Base-by-base conservation (phyloP, 139 green algal species). In the Nannochloris sp. region DNA sequence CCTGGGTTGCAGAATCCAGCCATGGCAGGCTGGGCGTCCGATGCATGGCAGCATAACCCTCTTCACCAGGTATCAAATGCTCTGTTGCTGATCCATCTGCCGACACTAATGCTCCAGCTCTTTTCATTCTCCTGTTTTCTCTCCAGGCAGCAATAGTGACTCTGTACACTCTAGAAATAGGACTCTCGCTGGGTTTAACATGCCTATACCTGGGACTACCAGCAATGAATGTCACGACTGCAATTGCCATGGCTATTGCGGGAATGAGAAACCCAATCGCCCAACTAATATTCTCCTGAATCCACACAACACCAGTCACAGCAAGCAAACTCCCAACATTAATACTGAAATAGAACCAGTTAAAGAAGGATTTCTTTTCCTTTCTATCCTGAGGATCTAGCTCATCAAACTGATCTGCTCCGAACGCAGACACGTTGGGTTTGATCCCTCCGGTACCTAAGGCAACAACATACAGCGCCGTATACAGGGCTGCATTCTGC, bases 261-360 rank as follows among this genome's bases (percentile, higher is more conserved):
- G 89, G 87, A 20, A 96, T 84, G 14, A 71, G 80, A 82, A 95
- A 96, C 16, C 89, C 89, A 8, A 95, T 63, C n/a, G 80, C 85
- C 89, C 89, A 96, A 40, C 59, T 79, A n/a, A 91, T 65, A 40
- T 74, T 71, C 63, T 93, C 83, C 68, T 84, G 56, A 23, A 77
- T 46, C 67, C 63, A 82, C 6, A 82, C 67, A 43, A 82, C 70
- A 29, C 78, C 70, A 8, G 87, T 94, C 50, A 83, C 83, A 1
- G 87, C 87, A 50, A 93, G 75, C 29, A 96, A 69, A 12, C 77
- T 86, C 45, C 92, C 92, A 5, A 95, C 63, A 72, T 98, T 98
- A 73, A 98, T 91, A 57, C 85, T 85, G 56, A 98, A 85, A 78
- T 98, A 98, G 76, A 98, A 98, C 50, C 81, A 95, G 76, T 96